Conservation (phyloP, 1,139 yeast species). For the Geotrichum fermentans region DNA sequence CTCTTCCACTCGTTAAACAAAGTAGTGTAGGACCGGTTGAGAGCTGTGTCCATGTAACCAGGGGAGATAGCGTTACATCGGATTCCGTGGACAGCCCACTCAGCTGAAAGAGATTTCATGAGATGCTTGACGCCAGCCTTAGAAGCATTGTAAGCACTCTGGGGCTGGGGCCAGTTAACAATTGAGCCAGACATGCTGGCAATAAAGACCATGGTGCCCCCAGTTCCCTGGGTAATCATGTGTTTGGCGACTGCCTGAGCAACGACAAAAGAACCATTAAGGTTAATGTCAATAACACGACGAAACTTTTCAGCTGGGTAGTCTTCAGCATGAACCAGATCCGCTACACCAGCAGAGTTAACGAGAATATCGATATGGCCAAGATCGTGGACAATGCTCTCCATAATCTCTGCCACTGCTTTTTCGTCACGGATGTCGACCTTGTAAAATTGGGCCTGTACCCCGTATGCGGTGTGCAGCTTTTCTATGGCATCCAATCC, state of each 20-base stretch:
- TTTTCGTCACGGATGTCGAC: slow-evolving; percentile 57
- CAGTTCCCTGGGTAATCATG: slow-evolving; percentile 50
- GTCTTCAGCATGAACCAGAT: slow-evolving; percentile 74
- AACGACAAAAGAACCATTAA: slow-evolving; percentile 73
- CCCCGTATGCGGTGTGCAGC: slow-evolving; percentile 54
- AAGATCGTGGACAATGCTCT: slow-evolving; percentile 53
- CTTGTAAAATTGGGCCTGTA: slow-evolving; percentile 56
- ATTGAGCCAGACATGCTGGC: slow-evolving; percentile 64
- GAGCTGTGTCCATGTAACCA: slow-evolving; percentile 56
- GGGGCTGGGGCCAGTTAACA: slow-evolving; percentile 63
- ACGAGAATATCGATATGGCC: slow-evolving; percentile 61
- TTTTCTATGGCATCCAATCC: slow-evolving; percentile 50
- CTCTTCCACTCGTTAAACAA: slow-evolving; percentile 51
- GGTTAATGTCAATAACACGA: slow-evolving; percentile 67
- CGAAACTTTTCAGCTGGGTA: slow-evolving; percentile 75
- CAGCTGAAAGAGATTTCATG: slow-evolving; percentile 52
- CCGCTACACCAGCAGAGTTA: slow-evolving; percentile 77
- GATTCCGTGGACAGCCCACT: slow-evolving; percentile 53
- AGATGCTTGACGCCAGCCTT: slow-evolving; percentile 59
- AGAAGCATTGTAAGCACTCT: slow-evolving; percentile 55
- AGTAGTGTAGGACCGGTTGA: slow-evolving; percentile 47
- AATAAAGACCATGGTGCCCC: slow-evolving; percentile 55
- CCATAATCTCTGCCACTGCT: slow-evolving; percentile 50
- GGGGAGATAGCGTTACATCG: slow-evolving; percentile 55
- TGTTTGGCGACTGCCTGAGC: slow-evolving; percentile 67